Evolutionary conservation across 805 yeast genomes (phyloP).

Genomic region (Cyberlindnera lachancei): DNA sequence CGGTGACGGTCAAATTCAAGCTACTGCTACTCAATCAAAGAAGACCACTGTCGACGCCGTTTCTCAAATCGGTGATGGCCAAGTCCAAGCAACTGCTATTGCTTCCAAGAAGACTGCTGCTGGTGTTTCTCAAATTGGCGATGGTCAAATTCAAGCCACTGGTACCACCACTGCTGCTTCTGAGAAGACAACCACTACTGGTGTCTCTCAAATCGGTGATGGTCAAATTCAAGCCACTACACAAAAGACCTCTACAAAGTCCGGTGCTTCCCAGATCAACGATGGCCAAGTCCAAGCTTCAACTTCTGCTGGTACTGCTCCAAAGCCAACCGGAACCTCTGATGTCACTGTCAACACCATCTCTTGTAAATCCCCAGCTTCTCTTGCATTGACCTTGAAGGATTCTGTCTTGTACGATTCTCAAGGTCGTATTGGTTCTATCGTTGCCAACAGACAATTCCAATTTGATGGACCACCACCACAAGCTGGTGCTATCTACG

Average conservation of each 20-base stretch:
- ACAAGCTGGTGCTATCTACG: conserved; percentile 69
- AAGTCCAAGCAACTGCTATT: conserved; percentile 19
- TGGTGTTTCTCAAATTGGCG: conserved; percentile 21
- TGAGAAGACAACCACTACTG: conserved; percentile 12
- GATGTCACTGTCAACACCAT: conserved; percentile 7
- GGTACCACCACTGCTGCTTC: conserved; percentile 24
- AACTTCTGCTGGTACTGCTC: conserved; percentile 3
- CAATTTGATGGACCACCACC: conserved; percentile 86
- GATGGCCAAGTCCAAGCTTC: conserved; percentile 14
- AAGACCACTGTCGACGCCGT: conserved; percentile 15
- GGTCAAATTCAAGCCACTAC: conserved; percentile 27
- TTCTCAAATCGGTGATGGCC: conserved; percentile 20
- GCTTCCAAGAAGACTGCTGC: conserved; percentile 12
- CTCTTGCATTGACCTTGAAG: conserved; percentile 50
- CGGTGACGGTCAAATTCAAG: conserved; percentile 18
- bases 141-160: conserved; percentile 20
- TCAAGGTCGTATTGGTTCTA: conserved; percentile 65
- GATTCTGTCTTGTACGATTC: conserved; percentile 47
- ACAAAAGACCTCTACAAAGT: conserved; percentile 5
- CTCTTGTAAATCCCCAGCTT: conserved; percentile 38
- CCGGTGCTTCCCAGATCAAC: conserved; percentile 8
- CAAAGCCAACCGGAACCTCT: conserved; percentile 5
- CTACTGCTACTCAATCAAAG: conserved; percentile 15
- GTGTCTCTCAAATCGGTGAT: conserved; percentile 19
- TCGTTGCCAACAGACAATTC: conserved; percentile 79